Evolutionary conservation across 257 asterid genomes (phyloP).

Genomic region (Nicotiana noctiflora): DNA sequence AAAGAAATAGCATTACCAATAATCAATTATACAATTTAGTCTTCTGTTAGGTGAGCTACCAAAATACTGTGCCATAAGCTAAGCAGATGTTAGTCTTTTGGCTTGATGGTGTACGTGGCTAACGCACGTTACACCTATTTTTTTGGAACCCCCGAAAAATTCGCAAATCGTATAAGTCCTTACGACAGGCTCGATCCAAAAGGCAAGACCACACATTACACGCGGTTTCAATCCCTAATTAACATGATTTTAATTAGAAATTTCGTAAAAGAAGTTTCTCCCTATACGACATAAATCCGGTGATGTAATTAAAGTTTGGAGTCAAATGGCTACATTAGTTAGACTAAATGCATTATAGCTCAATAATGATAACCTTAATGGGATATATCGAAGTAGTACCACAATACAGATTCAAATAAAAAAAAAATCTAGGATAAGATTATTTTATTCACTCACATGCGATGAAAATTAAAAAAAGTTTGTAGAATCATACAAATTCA

Average conservation of each 20-base stretch:
- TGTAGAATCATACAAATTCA: conserved; percentile 6
- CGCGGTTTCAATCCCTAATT: no score
- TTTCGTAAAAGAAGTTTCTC: not conserved
- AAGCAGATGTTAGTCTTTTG: conserved; percentile 2
- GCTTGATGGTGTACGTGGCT: no score
- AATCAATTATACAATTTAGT: conserved; percentile 27
- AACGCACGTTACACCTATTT: no score
- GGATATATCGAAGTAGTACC: not conserved
- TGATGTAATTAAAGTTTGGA: not conserved
- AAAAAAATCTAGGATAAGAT: not conserved
- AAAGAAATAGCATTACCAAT: conserved; percentile 8
- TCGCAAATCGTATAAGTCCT: no score
- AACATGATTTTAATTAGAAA: not conserved
- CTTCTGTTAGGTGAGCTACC: conserved; percentile 76
- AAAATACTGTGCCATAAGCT: conserved; percentile 13
- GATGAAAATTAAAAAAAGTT: conserved; percentile 7
- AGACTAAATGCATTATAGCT: not conserved
- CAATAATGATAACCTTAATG: not conserved
- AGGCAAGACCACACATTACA: no score
- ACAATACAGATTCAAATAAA: not conserved
- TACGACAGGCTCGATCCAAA: no score
- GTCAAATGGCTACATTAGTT: not conserved
- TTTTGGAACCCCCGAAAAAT: no score
- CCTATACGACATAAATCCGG: not conserved
- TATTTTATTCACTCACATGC: not conserved